Conservation (phyloP, 345 rosid genomes). For the Aquilaria sinensis region DNA sequence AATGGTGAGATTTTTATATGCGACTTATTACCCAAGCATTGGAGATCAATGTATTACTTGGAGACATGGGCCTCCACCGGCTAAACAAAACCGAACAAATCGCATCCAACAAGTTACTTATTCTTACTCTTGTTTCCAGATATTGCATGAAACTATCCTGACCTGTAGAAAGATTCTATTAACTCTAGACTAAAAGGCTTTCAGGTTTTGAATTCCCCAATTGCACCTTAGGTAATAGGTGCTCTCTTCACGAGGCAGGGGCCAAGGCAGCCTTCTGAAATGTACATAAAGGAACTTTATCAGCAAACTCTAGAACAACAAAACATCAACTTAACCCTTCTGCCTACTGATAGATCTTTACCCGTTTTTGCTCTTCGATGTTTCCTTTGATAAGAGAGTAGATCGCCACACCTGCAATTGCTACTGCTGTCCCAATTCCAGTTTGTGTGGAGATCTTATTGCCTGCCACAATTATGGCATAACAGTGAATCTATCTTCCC, state of each 20-base stretch:
- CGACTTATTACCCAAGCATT: no score
- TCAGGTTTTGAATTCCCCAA: neutral
- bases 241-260: slow-evolving; percentile 16
- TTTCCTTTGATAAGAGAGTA: slow-evolving; percentile 46
- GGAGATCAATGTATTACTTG: no score
- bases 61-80: no score
- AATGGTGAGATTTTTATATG: no score
- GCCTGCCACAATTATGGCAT: slow-evolving; percentile 20
- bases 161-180: no score
- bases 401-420: slow-evolving; percentile 46
- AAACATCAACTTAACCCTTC: neutral
- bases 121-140: neutral
- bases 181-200: neutral
- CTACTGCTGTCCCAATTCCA: slow-evolving; percentile 42
- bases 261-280: slow-evolving; percentile 32
- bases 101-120: neutral
- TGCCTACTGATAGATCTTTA: slow-evolving; percentile 12
- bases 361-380: slow-evolving; percentile 41
- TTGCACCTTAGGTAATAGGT: neutral
- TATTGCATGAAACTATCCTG: neutral
- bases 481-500: neutral
- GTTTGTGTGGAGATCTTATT: slow-evolving; percentile 49
- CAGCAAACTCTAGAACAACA: no score
- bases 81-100: neutral
- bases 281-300: neutral